Evolutionary conservation across 2,329 filamentous ascomycete genomes (phyloP).

Genomic region (Trichoderma pleuroti): DNA sequence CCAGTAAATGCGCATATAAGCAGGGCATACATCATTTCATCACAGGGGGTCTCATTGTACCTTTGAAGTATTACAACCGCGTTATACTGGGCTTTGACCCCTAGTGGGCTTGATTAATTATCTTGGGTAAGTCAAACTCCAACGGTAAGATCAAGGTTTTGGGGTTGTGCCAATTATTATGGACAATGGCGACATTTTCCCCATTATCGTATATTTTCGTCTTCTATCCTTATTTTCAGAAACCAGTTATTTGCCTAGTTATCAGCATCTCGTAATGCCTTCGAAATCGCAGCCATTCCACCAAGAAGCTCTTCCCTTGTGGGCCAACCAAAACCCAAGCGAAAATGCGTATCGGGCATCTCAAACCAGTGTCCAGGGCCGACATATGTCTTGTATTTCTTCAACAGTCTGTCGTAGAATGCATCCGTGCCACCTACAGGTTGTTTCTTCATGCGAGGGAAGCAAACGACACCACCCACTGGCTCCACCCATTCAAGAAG

Average conservation of each 20-base stretch:
- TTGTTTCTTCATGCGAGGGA: not conserved
- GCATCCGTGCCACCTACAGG: not conserved
- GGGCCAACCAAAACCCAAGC: not conserved
- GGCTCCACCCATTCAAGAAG: not conserved
- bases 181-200: not conserved
- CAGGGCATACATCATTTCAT: not conserved
- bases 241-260: not conserved
- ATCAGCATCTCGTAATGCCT: not conserved
- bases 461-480: not conserved
- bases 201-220: not conserved
- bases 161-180: not conserved
- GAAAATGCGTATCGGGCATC: not conserved
- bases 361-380: not conserved
- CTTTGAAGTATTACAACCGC: not conserved
- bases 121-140: not conserved
- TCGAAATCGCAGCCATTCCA: not conserved
- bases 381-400: not conserved
- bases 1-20: not conserved
- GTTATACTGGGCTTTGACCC: not conserved
- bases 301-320: not conserved
- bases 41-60: not conserved
- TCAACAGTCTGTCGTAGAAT: not conserved
- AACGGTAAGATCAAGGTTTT: not conserved
- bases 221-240: not conserved
- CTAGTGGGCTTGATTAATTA: not conserved